Evolutionary conservation across 2,329 filamentous ascomycete genomes (phyloP).

Genomic region (Lachnellula willkommii): DNA sequence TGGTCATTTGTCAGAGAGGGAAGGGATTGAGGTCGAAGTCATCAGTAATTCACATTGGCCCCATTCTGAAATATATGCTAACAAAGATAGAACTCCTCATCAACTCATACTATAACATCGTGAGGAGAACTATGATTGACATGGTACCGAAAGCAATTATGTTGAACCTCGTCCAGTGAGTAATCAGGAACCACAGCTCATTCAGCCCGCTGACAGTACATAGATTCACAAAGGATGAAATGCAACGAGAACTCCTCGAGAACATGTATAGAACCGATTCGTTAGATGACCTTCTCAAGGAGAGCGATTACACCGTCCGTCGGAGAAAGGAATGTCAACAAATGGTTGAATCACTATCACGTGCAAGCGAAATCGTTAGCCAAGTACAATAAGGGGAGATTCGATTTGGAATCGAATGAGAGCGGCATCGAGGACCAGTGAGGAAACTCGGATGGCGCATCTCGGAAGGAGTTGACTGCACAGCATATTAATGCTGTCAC

Average conservation of each 20-base stretch:
- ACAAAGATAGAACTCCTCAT: slow-evolving; percentile 73
- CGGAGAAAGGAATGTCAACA: slow-evolving; percentile 97
- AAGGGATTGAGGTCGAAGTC: slow-evolving; percentile 93
- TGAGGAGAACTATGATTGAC: slow-evolving; percentile 97
- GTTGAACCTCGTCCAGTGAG: slow-evolving; percentile 91
- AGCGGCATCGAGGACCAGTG: slow-evolving; percentile 11
- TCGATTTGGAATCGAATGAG: slow-evolving; percentile 6
- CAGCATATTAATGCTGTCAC: slow-evolving; percentile 9
- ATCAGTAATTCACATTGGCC: slow-evolving; percentile 65
- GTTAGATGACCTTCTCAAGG: slow-evolving; percentile 90
- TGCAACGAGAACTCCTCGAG: slow-evolving; percentile 94
- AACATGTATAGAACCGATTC: slow-evolving; percentile 94
- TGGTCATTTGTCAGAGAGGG: slow-evolving; percentile 86
- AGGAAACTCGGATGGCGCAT: slow-evolving; percentile 9
- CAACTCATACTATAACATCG: slow-evolving; percentile 96
- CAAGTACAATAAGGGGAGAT: slow-evolving; percentile 44
- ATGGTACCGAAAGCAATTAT: slow-evolving; percentile 99
- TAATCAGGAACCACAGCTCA: slow-evolving; percentile 25
- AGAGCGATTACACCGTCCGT: slow-evolving; percentile 93
- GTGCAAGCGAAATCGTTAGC: slow-evolving; percentile 94
- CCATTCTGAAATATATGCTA: slow-evolving; percentile 9
- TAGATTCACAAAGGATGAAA: slow-evolving; percentile 93
- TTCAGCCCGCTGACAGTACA: slow-evolving; percentile 11
- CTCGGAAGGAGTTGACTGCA: slow-evolving; percentile 14
- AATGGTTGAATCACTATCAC: slow-evolving; percentile 91